Evolutionary conservation across 352 stramenopile genomes (phyloP).

Genomic region (Pythium aristosporum): DNA sequence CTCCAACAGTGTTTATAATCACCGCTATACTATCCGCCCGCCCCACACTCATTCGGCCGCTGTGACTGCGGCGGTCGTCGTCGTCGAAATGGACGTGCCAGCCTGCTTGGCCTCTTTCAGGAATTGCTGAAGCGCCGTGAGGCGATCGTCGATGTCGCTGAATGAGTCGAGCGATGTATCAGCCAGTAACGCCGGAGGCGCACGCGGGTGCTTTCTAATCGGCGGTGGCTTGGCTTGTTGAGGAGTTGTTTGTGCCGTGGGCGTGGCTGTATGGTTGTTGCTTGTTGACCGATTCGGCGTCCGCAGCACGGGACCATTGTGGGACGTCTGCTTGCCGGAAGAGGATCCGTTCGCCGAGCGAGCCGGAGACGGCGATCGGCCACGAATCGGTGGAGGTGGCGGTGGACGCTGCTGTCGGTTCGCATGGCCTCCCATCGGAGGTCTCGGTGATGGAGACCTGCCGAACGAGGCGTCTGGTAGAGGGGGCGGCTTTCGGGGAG

Average conservation of each 20-base stretch:
- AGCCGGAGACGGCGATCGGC: conserved; percentile 25
- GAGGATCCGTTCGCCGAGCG: conserved; percentile 12
- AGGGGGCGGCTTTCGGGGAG: conserved; percentile 34
- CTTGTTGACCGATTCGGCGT: background rate
- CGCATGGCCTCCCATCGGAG: conserved; percentile 24
- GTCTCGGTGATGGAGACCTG: conserved; percentile 21
- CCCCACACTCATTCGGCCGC: background rate
- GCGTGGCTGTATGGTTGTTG: background rate
- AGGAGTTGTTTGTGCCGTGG: background rate
- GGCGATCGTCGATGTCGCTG: conserved; percentile 82
- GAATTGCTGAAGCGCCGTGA: conserved; percentile 81
- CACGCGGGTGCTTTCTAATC: conserved; percentile 2
- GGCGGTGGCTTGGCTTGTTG: conserved; percentile 9
- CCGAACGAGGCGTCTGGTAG: conserved; percentile 1
- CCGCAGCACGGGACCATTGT: background rate
- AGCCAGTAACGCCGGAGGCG: conserved; percentile 34
- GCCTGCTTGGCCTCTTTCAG: conserved; percentile 78
- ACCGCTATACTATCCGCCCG: too few relatives aligned
- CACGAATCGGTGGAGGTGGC: conserved; percentile 27
- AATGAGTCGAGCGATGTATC: conserved; percentile 78
- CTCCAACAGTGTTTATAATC: background rate
- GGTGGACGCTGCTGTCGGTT: conserved; percentile 18
- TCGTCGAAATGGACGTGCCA: conserved; percentile 5
- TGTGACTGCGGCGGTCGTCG: conserved; percentile 7
- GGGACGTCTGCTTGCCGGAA: background rate